Evolutionary conservation across 208 protist species (phyloP).

Genomic region (Leishmania gerbilli): DNA sequence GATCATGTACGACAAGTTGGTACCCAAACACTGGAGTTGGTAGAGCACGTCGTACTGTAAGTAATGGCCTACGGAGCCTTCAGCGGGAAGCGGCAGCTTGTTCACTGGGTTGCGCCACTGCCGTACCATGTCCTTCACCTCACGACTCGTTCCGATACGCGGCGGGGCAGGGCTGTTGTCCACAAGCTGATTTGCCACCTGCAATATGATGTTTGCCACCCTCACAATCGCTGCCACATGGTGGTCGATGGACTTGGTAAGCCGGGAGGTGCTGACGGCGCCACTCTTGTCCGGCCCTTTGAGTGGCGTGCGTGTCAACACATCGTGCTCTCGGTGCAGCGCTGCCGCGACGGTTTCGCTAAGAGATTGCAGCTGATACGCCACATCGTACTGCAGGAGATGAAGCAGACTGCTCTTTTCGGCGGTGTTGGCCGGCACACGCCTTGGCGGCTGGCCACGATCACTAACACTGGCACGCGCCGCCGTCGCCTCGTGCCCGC

Average conservation of each 20-base stretch:
- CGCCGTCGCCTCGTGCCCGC: not conserved
- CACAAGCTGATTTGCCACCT: conserved; percentile 70
- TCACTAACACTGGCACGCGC: not conserved
- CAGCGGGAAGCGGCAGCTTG: conserved; percentile 52
- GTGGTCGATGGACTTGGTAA: conserved; percentile 26
- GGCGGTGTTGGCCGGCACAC: conserved; percentile 23
- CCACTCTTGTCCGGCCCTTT: conserved; percentile 25
- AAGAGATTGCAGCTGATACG: conserved; percentile 84
- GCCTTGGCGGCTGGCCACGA: not conserved
- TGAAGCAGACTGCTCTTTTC: conserved; percentile 63
- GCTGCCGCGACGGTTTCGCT: conserved; percentile 61
- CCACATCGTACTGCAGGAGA: conserved; percentile 78
- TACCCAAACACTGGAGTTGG: conserved; percentile 81
- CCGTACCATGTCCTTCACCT: conserved; percentile 30
- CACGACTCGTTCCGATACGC: conserved; percentile 33
- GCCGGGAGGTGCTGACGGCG: conserved; percentile 28
- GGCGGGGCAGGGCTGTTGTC: conserved; percentile 35
- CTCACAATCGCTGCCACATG: conserved; percentile 49
- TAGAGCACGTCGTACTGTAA: conserved; percentile 84
- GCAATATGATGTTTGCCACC: conserved; percentile 80
- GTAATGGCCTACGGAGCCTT: conserved; percentile 66
- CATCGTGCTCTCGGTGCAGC: conserved; percentile 63
- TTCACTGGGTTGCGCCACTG: conserved; percentile 69
- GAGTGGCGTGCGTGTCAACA: conserved; percentile 44
- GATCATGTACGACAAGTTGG: conserved; percentile 71